phyloP scores from a whole-genome alignment of 768 basidiomycete species.

The Holtermanniella nyarrowii region DNA sequence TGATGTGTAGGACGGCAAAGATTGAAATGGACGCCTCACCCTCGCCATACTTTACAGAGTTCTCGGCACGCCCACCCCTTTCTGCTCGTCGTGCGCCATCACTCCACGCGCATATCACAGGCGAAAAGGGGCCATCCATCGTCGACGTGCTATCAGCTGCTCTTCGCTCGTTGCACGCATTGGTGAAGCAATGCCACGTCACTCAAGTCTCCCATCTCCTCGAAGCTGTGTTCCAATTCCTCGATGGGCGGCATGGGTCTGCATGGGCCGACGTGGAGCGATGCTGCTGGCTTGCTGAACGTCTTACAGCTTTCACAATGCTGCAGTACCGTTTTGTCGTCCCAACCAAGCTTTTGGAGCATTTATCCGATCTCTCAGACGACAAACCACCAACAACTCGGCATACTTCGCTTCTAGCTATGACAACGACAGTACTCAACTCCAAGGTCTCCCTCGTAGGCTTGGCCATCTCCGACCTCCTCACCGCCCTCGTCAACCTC shows the following conservation, averaged over 20 bases:
- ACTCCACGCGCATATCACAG: slow-evolving; percentile 77
- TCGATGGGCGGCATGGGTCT: slow-evolving; percentile 44
- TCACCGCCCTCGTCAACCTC: slow-evolving; percentile 64
- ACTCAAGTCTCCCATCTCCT: slow-evolving; percentile 62
- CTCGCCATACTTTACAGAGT: slow-evolving; percentile 74
- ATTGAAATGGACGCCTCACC: slow-evolving; percentile 57
- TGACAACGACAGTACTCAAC: slow-evolving; percentile 73
- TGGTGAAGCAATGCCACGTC: slow-evolving; percentile 67
- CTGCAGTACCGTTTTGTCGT: slow-evolving; percentile 89
- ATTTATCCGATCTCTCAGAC: slow-evolving; percentile 50
- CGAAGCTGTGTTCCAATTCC: slow-evolving; percentile 59
- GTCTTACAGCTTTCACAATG: slow-evolving; percentile 73
- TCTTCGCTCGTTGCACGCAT: slow-evolving; percentile 58
- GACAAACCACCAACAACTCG: slow-evolving; percentile 9
- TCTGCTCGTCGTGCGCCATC: slow-evolving; percentile 77
- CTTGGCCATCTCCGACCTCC: slow-evolving; percentile 77
- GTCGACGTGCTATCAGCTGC: slow-evolving; percentile 65
- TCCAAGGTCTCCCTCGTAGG: slow-evolving; percentile 67
- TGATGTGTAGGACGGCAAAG: slow-evolving; percentile 49
- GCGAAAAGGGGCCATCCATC: slow-evolving; percentile 69
- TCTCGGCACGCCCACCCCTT: slow-evolving; percentile 60
- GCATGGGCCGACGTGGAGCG: slow-evolving; percentile 62
- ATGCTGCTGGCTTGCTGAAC: slow-evolving; percentile 72
- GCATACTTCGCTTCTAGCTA: slow-evolving; percentile 57
- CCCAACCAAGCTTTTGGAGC: slow-evolving; percentile 72